Conservation (phyloP, 495 filamentous ascomycete species). For the Trichoderma virens region DNA sequence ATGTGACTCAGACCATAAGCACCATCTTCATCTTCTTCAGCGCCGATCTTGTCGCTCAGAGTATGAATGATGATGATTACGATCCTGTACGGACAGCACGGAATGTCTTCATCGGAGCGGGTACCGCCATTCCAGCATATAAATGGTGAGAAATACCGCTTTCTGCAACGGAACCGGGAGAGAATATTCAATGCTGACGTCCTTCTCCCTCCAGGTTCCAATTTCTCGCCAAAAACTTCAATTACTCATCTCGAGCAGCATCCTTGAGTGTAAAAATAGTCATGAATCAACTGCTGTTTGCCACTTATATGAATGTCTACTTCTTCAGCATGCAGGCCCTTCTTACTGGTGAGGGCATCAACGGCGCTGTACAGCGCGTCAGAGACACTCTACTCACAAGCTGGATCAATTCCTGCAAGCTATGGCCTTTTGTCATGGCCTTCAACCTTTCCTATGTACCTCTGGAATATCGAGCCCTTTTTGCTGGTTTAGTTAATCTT, state of each 20-base stretch:
- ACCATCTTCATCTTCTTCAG: conserved; percentile 70
- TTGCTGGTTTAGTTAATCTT: conserved; percentile 69
- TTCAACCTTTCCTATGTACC: conserved; percentile 80
- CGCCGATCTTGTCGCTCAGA: conserved; percentile 76
- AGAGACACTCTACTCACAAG: conserved; percentile 68
- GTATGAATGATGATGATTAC: conserved; percentile 49
- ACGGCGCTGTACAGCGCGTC: conserved; percentile 61
- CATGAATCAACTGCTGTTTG: conserved; percentile 76
- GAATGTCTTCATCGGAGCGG: conserved; percentile 63
- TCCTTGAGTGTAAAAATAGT: conserved; percentile 68
- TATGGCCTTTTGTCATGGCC: conserved; percentile 86
- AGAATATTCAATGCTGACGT: background rate
- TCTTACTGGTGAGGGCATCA: conserved; percentile 47
- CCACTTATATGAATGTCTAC: conserved; percentile 81
- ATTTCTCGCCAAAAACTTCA: conserved; percentile 72
- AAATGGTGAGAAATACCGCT: conserved; percentile 51
- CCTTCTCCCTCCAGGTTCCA: conserved; percentile 55
- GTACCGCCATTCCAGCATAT: conserved; percentile 69
- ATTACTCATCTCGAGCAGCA: conserved; percentile 62
- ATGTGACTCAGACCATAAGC: conserved; percentile 67
- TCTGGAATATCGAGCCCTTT: conserved; percentile 68
- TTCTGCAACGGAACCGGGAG: background rate
- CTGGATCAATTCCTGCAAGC: conserved; percentile 70
- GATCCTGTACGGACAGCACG: conserved; percentile 62
- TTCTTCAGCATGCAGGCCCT: conserved; percentile 82